Percentiles rank a stretch among this genome's conserved stretches.
phyloP scores from a whole-genome alignment of 176 grass and related monocot species.

The Poa pratensis region DNA sequence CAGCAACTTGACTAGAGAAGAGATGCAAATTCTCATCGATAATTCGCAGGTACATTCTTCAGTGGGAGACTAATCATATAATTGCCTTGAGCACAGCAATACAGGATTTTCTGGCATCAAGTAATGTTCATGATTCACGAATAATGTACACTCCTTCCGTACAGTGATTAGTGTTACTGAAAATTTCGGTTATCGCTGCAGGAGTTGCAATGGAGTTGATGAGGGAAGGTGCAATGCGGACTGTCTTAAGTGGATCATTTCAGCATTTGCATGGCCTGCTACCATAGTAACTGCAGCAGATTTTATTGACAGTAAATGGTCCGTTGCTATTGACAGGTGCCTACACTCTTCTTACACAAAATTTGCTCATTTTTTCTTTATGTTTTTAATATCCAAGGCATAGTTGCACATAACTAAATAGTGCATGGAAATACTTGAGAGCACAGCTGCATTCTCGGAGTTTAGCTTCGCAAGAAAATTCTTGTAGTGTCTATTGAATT shows the following conservation, averaged over 20 bases:
- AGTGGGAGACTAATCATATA: slow-evolving; percentile 92
- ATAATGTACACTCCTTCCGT: slow-evolving; percentile 5
- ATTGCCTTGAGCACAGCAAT: slow-evolving; percentile 84
- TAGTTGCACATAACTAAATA: slow-evolving; percentile 16
- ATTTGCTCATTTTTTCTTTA: not conserved
- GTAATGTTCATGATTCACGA: slow-evolving; percentile 49
- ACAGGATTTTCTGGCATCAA: slow-evolving; percentile 93
- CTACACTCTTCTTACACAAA: not conserved
- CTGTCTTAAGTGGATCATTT: slow-evolving; percentile 75
- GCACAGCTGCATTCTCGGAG: not conserved
- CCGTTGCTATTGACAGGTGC: slow-evolving; percentile 93
- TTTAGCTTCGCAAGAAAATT: not conserved
- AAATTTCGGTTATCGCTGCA: slow-evolving; percentile 39
- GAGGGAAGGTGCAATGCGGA: slow-evolving; percentile 93
- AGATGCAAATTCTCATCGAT: slow-evolving; percentile 21
- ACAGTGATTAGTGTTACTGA: slow-evolving; percentile 13
- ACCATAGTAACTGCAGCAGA: slow-evolving; percentile 79
- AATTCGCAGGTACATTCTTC: slow-evolving; percentile 75
- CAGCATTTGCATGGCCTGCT: slow-evolving; percentile 88
- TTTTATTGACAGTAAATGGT: slow-evolving; percentile 96
- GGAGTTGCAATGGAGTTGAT: slow-evolving; percentile 79
- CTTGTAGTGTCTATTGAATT: not conserved
- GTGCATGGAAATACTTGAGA: not conserved
- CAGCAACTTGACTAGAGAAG: slow-evolving; percentile 17
- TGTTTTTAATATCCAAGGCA: not conserved